Evolutionary conservation across 306 rosid species (phyloP), one percentile per base, ranked within the genome.

Genomic region (Fragaria nilgerrensis): DNA sequence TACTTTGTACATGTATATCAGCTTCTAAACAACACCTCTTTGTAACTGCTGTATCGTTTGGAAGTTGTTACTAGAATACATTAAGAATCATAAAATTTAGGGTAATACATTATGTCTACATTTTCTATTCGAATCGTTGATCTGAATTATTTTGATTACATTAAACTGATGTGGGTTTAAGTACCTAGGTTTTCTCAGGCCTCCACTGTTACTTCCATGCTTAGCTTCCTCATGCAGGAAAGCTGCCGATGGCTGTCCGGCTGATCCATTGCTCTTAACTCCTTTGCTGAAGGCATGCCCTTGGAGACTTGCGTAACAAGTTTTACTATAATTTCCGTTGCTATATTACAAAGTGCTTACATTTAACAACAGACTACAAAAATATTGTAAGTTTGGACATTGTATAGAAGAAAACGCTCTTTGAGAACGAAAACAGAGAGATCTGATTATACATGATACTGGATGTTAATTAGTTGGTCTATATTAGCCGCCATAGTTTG

Each of bases 111-210:
- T 34, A 15, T 36, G 14, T 14, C 43, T 41, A 6, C n/a, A 16
- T 63, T 63, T 65, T 36, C 47, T 36, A 1, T 65, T 65, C 1
- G 11, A 12, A 14, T 64, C 45, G 16, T 17, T 65, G 48, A 37
- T 36, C 5, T 15, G 22, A 62, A 14, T 62, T 62, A 3, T 62
- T 17, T 29, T 62, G 67, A 6, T 62, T 14, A 29, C 39, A 29
- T 58, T 23, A 14, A 27, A 29, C n/a, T 62, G 67, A 25, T 29
- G 37, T 5, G 0, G 9, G 39, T 37, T 62, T 5, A 32, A 29
- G 68, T 6, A 62, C 12, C 41, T 62, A 62, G 48, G 44, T 63
- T 65, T 65, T 65, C 47, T 37, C 70, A 65, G 48, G 70, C 70
- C 43, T 36, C 48, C 48, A 19, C 22, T 9, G 70, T 66, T 7